Base-by-base conservation (phyloP, 2,329 filamentous ascomycete species). In the Chalara sp. region DNA sequence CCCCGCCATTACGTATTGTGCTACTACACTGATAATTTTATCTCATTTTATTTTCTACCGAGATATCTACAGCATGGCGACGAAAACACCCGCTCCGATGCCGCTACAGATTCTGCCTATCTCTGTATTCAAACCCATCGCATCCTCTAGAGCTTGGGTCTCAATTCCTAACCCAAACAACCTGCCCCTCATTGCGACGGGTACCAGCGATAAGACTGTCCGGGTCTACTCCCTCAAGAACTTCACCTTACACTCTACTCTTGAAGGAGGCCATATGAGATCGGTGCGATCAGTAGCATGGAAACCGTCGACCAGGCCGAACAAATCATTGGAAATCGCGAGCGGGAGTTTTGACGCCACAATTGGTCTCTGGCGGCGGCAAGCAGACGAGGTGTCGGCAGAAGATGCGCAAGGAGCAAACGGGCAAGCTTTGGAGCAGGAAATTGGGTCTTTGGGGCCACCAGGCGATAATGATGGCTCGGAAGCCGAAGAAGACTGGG, bases 291-390 rank as follows among this genome's bases (percentile, higher is more conserved):
- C 83, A 46, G 82, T 84, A 21, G 84, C 89, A 37, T 99, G 93
- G 93, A 95, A 95, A 70, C 90, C 91, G 0, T 28, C 10, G 6
- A 45, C 13, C 10, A 5, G 10, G 6, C n/a, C n/a, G 6, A 32
- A 13, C 10, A 32, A 8, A 45, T n/a, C 43, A 30, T 84, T 87
- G 50, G 89, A 92, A 43, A 79, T 97, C 12, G 91, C 92, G 5
- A 96, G 91, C 0, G 93, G 89, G 4, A 93, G 87, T 66, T 99
- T 99, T 66, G 93, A 99, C 68, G 86, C 89, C 12, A 95, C 88
- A 1, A 91, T 92, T 2, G 93, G 90, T 7, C 80, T 87, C 61
- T 95, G 84, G 92, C 83, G 79, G 56, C 83, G 79, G 70, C 79
- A 53, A 31, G 49, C 47, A 6, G 49, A 81, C 57, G 74, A 58